Evolutionary conservation across 2,329 filamentous ascomycete species (phyloP).

Genomic region (Aspergillus japonicus): DNA sequence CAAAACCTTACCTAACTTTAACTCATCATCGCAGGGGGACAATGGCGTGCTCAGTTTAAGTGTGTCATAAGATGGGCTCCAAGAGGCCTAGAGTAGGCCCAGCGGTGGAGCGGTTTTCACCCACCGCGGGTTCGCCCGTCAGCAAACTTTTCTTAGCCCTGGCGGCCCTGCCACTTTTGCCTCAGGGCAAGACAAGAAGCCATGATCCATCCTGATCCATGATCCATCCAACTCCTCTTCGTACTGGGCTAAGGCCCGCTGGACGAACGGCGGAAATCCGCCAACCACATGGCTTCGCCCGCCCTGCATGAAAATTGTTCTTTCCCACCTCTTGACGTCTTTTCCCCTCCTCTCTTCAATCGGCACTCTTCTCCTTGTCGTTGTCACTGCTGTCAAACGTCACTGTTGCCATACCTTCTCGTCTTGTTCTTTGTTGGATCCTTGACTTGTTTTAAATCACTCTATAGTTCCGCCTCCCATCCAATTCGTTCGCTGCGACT

Average conservation of each 20-base stretch:
- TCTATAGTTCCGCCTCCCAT: not conserved
- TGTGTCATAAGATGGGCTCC: constrained; percentile 23
- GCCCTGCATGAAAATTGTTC: not conserved
- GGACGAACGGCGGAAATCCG: not conserved
- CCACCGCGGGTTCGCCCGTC: constrained; percentile 8
- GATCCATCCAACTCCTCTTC: too few relatives aligned
- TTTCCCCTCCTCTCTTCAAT: not conserved
- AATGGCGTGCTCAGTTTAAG: constrained; percentile 31
- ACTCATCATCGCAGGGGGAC: not conserved
- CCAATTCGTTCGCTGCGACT: not conserved
- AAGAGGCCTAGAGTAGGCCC: constrained; percentile 4
- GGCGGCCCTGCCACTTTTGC: not conserved
- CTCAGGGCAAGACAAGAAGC: not conserved
- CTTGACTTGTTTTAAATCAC: not conserved
- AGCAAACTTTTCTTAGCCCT: constrained; percentile 1
- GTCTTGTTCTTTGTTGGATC: too few relatives aligned
- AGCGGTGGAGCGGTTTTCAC: constrained; percentile 4
- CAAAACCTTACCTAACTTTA: constrained; percentile 8
- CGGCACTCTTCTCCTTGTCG: too few relatives aligned
- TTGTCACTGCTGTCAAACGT: too few relatives aligned
- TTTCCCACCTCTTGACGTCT: not conserved
- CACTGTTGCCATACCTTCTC: too few relatives aligned
- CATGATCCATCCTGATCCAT: too few relatives aligned
- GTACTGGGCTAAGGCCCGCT: not conserved
- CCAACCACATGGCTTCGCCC: not conserved